Base-by-base conservation (phyloP, 208 protist species). In the Leishmania mexicana region DNA sequence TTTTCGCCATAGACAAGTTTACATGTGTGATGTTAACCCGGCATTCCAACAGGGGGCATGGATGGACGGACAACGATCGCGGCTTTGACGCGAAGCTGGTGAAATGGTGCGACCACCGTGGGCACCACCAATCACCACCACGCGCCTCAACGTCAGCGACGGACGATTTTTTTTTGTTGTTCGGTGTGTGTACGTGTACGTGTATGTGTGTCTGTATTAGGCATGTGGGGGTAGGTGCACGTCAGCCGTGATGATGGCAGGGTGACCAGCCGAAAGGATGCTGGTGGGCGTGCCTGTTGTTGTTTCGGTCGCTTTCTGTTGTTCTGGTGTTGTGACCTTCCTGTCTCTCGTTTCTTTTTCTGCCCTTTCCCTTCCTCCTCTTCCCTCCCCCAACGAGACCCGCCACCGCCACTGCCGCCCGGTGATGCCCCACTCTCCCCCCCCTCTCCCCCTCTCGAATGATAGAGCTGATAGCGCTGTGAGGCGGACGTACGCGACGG, bases 121-220 rank as follows among this genome's bases (percentile, higher is more conserved):
- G 21, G 10, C 31, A 7, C 57, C 24, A 7, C 5, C 57, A 24
- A 24, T 15, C 57, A 62, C 57, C 57, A 24, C 57, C 31, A 40
- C 21, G 54, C 24, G 31, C n/a, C 62, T 68, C 62, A 35, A 21
- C 28, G 31, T 42, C 31, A 24, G 67, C 31, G 40, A 47, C 31
- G 31, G 8, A 10, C 40, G 2, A 19, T 11, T 28, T 72, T 24
- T 65, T 31, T 74, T 65, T 75, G 35, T 1, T 31, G 38, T 40
- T 8, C 1, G 78, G 24, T 86, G n/a, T 80, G 35, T 85, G 53
- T 72, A 35, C 76, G n/a, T 84, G 73, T 75, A 31, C 38, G 58
- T 68, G 24, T 11, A 10, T 68, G 47, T 81, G 28, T 87, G 53
- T 83, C 35, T 77, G 42, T 71, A 45, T 78, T 78, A 10, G 73